Base-by-base conservation (phyloP, 2,329 filamentous ascomycete species). In the Monosporascus sp. region DNA sequence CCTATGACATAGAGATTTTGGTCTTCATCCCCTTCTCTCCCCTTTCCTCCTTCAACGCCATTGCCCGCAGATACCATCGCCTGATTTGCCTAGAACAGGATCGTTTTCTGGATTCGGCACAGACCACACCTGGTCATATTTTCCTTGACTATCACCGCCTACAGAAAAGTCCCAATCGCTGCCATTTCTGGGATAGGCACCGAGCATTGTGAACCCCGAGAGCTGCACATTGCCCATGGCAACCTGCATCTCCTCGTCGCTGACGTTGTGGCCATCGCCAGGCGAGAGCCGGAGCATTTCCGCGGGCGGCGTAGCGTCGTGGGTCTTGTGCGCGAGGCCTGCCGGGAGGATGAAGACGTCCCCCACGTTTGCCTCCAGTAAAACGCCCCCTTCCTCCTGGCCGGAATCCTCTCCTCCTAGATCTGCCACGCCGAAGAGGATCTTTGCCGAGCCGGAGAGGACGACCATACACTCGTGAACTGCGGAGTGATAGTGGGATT, bases 401-500 rank as follows among this genome's bases (percentile, higher is more conserved):
- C 65, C 51, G 41, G 31, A 34, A 34, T 72, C 66, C 1, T 59
- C 50, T n/a, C 19, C 38, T 17, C 53, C 57, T 1, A 69, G 68
- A 54, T 83, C 80, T 0, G 75, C 79, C 4, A 76, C 78, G 3
- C 81, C 80, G 53, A 83, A 81, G 3, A 79, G 73, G 50, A 84
- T 81, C 0, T 68, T 76, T 0, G 79, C 81, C 0, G 67, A 69
- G 2, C 80, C 81, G 0, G 77, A 76, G 0, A 83, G 69, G 0
- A 84, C 80, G 20, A 71, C 75, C 78, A 84, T 83, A 61, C 71
- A 74, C 67, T 81, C 78, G 62, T 81, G 78, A 0, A 73, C 70
- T 16, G 60, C 58, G 16, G 72, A 73, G 63, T 80, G 78, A 63
- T 80, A 81, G 64, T 81, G 78, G 0, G 76, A 75, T 44, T 62